phyloP scores from a whole-genome alignment of 306 rosid genomes.

The Cicer cuneatum region DNA sequence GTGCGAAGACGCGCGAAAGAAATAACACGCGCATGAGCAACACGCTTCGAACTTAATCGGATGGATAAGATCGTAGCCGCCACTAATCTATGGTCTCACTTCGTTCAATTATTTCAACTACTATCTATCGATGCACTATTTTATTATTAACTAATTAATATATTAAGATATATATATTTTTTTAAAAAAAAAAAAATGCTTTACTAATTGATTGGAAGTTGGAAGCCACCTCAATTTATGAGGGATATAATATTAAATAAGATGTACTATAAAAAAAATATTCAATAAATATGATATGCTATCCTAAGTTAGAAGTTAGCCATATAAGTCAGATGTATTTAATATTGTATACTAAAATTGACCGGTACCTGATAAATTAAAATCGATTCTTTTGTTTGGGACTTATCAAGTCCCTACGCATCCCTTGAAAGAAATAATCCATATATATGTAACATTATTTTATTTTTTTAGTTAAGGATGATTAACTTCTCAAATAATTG shows the following conservation, averaged over 20 bases:
- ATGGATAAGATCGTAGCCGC: constrained; percentile 72
- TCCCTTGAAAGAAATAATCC: background rate
- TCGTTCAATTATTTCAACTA: constrained; percentile 62
- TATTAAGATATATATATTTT: background rate
- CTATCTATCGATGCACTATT: constrained; percentile 4
- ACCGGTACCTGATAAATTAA: constrained; percentile 1
- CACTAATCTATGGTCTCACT: constrained; percentile 56
- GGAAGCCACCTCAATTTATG: constrained; percentile 22
- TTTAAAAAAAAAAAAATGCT: no score
- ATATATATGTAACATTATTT: background rate
- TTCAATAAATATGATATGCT: no score
- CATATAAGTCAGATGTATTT: constrained; percentile 20
- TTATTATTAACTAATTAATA: background rate
- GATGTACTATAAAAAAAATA: no score
- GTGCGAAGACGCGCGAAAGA: constrained; percentile 66
- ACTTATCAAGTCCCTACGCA: background rate
- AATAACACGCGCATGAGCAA: constrained; percentile 27
- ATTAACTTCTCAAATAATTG: constrained; percentile 6
- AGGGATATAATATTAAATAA: background rate
- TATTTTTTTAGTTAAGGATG: background rate
- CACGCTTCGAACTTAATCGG: constrained; percentile 48
- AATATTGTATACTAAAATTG: constrained; percentile 19
- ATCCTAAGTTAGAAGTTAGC: no score
- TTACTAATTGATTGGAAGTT: constrained; percentile 1
- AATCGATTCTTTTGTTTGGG: background rate